Base-by-base conservation (phyloP, 179 eudicot genomes). In the Beta corolliflora region DNA sequence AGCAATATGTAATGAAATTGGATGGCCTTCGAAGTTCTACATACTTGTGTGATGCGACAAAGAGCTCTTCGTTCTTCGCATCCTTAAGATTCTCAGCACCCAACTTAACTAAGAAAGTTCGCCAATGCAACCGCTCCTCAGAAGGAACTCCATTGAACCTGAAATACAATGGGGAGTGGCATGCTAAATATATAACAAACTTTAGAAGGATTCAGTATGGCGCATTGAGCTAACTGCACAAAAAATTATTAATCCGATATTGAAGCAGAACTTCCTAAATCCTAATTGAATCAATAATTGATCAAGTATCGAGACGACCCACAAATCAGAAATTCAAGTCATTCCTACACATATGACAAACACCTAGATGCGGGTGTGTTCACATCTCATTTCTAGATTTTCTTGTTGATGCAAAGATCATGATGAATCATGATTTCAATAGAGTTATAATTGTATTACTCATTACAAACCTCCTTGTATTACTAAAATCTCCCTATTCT, bases 61-160 rank as follows among this genome's bases (percentile, higher is more conserved):
- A 93, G 64, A 96, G 99, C 85, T 96, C 99, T 82, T 96, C 99
- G 73, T 87, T 93, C 83, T 91, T 96, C 45, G 92, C 97, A 77
- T 97, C 97, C 89, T 85, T 94, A 80, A 96, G 98, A 75, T 96
- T 96, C 80, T 96, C 99, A 7, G 94, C 90, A 79, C 99, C 99
- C 81, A 96, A 83, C 81, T 96, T 96, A 72, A 96, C 97, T 78
- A 96, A 88, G 86, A 96, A 96, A 12, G 98, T 89, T 85, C 99
- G 91, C 98, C 99, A 96, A 79, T 96, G 99, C 88, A 94, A 86
- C 74, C 99, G 92, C 86, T 96, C 99, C 91, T 96, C 99, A 16
- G 93, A 86, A 74, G 98, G 99, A 80, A 96, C 98, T 84, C 99
- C 98, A 90, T 91, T 91, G 83, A 96, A 96, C 84, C 99, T 96